Evolutionary conservation across 1,284 basidiomycete species (phyloP).

Genomic region (Meripilus lineatus): DNA sequence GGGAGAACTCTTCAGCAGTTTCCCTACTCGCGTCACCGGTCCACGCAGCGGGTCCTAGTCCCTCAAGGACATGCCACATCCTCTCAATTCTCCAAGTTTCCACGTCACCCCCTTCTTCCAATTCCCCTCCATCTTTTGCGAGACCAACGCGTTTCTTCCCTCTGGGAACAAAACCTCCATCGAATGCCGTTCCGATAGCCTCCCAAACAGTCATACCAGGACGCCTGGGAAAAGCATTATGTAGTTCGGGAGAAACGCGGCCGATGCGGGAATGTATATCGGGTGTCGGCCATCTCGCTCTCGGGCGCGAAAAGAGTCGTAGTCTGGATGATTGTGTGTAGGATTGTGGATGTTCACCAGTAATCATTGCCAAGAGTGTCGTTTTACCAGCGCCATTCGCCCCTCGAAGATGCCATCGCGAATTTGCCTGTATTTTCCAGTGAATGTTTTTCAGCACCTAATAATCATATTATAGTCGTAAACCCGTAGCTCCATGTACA

Average conservation of each 20-base stretch:
- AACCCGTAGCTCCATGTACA: no score
- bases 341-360: constrained; percentile 93
- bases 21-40: constrained; percentile 6
- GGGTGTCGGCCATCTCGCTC: constrained; percentile 56
- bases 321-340: constrained; percentile 74
- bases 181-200: constrained; percentile 81
- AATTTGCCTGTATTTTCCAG: constrained; percentile 78
- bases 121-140: constrained; percentile 21
- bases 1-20: constrained; percentile 35
- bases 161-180: constrained; percentile 67
- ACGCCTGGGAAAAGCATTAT: constrained; percentile 85
- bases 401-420: constrained; percentile 86
- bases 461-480: neutral
- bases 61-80: constrained; percentile 52
- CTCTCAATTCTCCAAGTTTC: constrained; percentile 41
- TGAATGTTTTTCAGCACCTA: constrained; percentile 71
- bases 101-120: constrained; percentile 29
- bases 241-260: constrained; percentile 86
- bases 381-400: constrained; percentile 95
- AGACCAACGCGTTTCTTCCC: constrained; percentile 44
- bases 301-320: constrained; percentile 66
- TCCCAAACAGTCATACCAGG: constrained; percentile 66
- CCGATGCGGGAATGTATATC: constrained; percentile 62
- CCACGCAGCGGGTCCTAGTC: constrained; percentile 61
- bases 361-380: constrained; percentile 87